Evolutionary conservation across 805 yeast genomes (phyloP), one percentile per base, ranked within the genome.

Genomic region (Starmerella tilneyi): DNA sequence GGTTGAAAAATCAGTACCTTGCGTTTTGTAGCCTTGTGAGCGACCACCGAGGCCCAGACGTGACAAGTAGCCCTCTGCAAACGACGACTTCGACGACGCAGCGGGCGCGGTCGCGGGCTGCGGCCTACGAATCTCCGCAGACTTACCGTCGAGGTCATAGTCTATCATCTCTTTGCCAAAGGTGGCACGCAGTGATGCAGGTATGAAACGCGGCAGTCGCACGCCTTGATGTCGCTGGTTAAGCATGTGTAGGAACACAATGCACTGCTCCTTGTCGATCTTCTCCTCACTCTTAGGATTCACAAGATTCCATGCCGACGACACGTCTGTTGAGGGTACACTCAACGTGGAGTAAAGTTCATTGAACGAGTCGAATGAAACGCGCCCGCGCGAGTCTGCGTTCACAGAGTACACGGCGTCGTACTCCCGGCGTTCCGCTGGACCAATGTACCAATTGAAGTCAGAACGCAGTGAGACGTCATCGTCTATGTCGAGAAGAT

Each of bases 361-460:
- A 9, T 73, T 66, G 47, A 92, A 68, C 2, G 88, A 71, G 32
- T 79, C 79, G 59, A 82, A 89, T 28, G 79, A 71, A 34, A 86
- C 78, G 49, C 94, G 71, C 9, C 97, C 97, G 51, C 74, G 79
- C 27, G 72, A 66, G 65, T 89, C 96, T 42, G 82, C 67, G 43
- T 84, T 78, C 22, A 81, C 72, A 30, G 78, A 69, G 60, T 86
- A 83, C 27, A 92, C 76, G 26, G 81, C 70, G 58, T 84, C 89
- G 64, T 92, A 92, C 13, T 81, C 74, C 2, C 75, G 55, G 58
- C 79, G 77, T 58, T 92, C 97, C 9, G 78, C 73, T 19, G 96
- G 97, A 4, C 95, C 78, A 53, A 92, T 86, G 65, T 92, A 92
- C 98, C 98, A 92, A 61, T 88, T 95, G 59, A 92, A 84, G 56